Evolutionary conservation across 2,329 filamentous ascomycete genomes (phyloP).

Genomic region (Talaromyces sp.): DNA sequence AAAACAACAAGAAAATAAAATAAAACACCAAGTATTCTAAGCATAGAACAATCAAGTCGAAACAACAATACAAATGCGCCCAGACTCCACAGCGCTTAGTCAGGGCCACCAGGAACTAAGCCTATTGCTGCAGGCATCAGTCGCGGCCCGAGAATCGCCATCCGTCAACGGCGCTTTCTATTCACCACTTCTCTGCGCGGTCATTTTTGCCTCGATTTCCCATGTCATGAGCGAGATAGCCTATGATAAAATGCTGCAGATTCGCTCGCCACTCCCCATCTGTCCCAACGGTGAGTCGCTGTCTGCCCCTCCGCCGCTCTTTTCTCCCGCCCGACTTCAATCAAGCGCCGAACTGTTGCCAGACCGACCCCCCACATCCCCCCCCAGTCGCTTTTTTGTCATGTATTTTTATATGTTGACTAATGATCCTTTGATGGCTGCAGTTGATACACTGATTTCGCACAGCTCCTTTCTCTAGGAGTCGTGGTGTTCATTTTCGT

Average conservation of each 20-base stretch:
- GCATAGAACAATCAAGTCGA: background rate
- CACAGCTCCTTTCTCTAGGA: slow-evolving; percentile 9
- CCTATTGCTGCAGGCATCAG: background rate
- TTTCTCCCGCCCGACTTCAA: background rate
- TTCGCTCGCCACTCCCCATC: slow-evolving; percentile 17
- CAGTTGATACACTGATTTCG: slow-evolving; percentile 8
- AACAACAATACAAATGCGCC: background rate
- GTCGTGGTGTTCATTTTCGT: background rate
- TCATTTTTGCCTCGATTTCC: slow-evolving; percentile 13
- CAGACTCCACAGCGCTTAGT: background rate
- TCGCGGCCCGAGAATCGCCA: background rate
- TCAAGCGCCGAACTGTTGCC: background rate
- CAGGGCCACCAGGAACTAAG: background rate
- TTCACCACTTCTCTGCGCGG: slow-evolving; percentile 8
- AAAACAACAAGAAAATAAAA: background rate
- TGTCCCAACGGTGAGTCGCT: slow-evolving; percentile 25
- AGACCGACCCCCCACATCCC: slow-evolving; percentile 21
- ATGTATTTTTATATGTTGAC: background rate
- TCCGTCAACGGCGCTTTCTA: background rate
- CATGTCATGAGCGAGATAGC: slow-evolving; percentile 13
- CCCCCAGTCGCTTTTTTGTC: background rate
- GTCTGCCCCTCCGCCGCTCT: background rate
- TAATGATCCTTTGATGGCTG: background rate
- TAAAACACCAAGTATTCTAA: background rate
- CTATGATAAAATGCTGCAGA: slow-evolving; percentile 28